A percentile compares a stretch with the other conserved stretches of the same genome.
phyloP scores from a whole-genome alignment of 2,329 filamentous ascomycete species.

The Sporothrix dimorphospora region DNA sequence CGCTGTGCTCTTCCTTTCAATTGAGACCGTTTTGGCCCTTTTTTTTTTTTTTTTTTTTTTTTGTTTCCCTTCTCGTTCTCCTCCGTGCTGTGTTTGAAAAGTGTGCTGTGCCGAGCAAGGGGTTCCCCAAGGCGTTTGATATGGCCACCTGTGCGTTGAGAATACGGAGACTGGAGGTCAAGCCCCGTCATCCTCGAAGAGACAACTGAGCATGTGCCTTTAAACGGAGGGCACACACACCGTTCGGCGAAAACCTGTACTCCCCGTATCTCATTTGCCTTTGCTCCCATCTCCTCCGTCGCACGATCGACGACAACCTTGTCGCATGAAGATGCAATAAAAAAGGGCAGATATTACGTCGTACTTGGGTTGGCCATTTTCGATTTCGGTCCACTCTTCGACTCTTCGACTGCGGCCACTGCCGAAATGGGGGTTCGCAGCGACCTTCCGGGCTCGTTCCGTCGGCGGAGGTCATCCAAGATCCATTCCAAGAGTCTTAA shows the following conservation, averaged over 20 bases:
- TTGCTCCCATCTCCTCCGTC: neutral
- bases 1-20: neutral
- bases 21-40: neutral
- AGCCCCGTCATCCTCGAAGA: neutral
- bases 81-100: conserved; percentile 15
- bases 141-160: neutral
- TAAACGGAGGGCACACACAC: neutral
- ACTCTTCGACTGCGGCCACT: neutral
- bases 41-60: neutral
- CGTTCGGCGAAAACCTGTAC: neutral
- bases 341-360: neutral
- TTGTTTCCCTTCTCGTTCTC: neutral
- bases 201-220: neutral
- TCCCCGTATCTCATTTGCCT: too few relatives aligned
- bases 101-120: conserved; percentile 18
- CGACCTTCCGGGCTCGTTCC: neutral
- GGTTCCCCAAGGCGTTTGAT: conserved; percentile 16
- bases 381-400: neutral
- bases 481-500: neutral
- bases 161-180: neutral
- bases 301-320: neutral
- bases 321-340: conserved; percentile 20
- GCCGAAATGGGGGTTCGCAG: neutral
- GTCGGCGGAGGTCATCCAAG: neutral
- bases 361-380: neutral